These are phyloP conservation scores for Primulina tabacum DNA, from an alignment of 257 asterid species.

Conservation along the genomic window DNA sequence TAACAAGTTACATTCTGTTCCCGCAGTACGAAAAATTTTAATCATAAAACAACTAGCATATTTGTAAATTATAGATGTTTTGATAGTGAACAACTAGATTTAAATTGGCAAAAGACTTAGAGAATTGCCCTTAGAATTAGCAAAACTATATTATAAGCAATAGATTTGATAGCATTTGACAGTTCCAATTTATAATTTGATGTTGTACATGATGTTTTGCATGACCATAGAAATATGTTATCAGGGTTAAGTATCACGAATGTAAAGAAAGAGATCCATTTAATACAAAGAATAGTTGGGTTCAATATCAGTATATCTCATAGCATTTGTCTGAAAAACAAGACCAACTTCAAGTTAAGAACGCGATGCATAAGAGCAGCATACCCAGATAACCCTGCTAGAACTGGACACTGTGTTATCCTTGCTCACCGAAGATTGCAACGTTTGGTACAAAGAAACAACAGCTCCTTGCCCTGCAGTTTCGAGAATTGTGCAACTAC, in stretches of 20 bases:
- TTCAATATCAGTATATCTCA: neutral
- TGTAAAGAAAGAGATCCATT: neutral
- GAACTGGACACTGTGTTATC: conserved; percentile 41
- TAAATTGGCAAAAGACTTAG: neutral
- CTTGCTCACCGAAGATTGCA: conserved; percentile 60
- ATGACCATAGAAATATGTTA: neutral
- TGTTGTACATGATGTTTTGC: neutral
- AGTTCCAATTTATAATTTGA: neutral
- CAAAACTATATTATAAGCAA: neutral
- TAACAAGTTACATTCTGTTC: neutral
- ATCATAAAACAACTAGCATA: neutral
- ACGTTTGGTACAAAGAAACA: conserved; percentile 73
- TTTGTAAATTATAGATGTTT: neutral
- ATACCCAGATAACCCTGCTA: conserved; percentile 71
- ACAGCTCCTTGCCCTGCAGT: conserved; percentile 91
- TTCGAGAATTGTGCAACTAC: conserved; percentile 87
- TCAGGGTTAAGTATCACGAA: neutral
- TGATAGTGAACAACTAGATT: neutral
- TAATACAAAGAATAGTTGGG: neutral
- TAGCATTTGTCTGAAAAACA: neutral
- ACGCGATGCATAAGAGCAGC: neutral
- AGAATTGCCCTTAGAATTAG: neutral
- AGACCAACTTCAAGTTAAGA: neutral
- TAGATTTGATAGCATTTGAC: neutral
- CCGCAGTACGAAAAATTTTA: neutral